Evolutionary conservation across 1,284 basidiomycete species (phyloP).

Genomic region (Afroboletus lepidellus): DNA sequence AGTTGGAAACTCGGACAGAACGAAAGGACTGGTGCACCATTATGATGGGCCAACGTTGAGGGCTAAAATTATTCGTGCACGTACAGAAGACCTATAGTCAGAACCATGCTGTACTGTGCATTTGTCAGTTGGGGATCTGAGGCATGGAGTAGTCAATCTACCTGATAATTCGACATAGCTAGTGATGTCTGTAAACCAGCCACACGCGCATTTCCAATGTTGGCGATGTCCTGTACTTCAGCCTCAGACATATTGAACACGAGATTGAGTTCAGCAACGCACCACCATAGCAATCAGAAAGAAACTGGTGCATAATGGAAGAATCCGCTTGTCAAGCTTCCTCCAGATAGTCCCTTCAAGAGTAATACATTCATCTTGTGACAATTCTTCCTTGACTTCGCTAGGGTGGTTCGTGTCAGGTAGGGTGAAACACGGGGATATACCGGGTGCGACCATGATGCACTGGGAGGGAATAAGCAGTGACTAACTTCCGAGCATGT

Average conservation of each 20-base stretch:
- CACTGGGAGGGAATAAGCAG: no score
- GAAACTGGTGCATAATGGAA: slow-evolving; percentile 50
- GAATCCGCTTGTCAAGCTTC: slow-evolving; percentile 44
- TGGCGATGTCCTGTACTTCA: slow-evolving; percentile 23
- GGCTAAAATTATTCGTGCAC: neutral
- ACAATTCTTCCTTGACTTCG: no score
- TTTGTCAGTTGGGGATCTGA: neutral
- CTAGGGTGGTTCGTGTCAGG: no score
- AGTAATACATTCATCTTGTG: no score
- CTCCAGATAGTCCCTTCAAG: neutral
- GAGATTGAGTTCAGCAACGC: slow-evolving; percentile 15
- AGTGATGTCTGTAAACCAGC: neutral
- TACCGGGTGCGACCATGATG: neutral
- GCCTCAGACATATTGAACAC: neutral
- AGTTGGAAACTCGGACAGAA: neutral
- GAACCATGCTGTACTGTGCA: neutral
- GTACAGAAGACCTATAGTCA: no score
- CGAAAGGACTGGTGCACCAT: neutral
- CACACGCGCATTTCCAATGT: neutral
- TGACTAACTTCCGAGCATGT: no score
- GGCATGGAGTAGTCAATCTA: neutral
- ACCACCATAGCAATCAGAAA: slow-evolving; percentile 50
- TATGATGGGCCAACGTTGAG: neutral
- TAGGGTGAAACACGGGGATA: no score
- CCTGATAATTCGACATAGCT: neutral